Percentiles rank a stretch among this genome's conserved stretches.
Evolutionary conservation across 805 yeast species (phyloP).

Genomic region (Wickerhamomyces hampshirensis): DNA sequence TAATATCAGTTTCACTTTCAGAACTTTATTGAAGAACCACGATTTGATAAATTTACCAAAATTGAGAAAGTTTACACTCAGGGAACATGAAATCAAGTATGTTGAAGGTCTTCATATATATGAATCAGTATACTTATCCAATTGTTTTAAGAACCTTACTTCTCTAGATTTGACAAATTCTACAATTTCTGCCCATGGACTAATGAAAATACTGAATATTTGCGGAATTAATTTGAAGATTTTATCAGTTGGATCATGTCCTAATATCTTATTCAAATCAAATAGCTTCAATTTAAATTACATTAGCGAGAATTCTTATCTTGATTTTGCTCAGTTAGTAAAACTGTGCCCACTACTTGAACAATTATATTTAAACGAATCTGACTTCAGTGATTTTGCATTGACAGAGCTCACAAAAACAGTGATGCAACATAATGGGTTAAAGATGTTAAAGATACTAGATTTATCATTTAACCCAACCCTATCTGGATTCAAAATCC

Average conservation of each 20-base stretch:
- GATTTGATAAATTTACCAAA: slow-evolving; percentile 14
- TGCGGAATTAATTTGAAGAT: slow-evolving; percentile 13
- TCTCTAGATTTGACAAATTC: slow-evolving; percentile 22
- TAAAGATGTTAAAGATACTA: slow-evolving; percentile 9
- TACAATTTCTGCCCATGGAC: slow-evolving; percentile 19
- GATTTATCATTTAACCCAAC: slow-evolving; percentile 22
- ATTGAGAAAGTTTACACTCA: slow-evolving; percentile 13
- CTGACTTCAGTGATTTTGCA: slow-evolving; percentile 22
- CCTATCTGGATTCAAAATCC: slow-evolving; percentile 19
- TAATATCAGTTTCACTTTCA: slow-evolving; percentile 16
- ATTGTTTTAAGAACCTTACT: slow-evolving; percentile 12
- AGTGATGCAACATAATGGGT: slow-evolving; percentile 2
- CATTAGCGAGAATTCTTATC: slow-evolving; percentile 8
- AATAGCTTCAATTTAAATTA: slow-evolving; percentile 8
- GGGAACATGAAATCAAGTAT: slow-evolving; percentile 16
- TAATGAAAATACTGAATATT: slow-evolving; percentile 11
- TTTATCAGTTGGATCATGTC: slow-evolving; percentile 20
- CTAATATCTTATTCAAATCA: slow-evolving; percentile 18
- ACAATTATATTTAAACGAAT: slow-evolving; percentile 19
- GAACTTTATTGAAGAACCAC: slow-evolving; percentile 14
- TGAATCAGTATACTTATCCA: slow-evolving; percentile 10
- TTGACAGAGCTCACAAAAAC: slow-evolving; percentile 13
- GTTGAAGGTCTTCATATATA: slow-evolving; percentile 13
- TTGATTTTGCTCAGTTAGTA: slow-evolving; percentile 20
- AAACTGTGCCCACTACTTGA: slow-evolving; percentile 14